A percentile compares a stretch with the other conserved stretches of the same genome.
These are phyloP conservation scores for Neurospora tetraspora DNA, from an alignment of 495 filamentous ascomycete genomes.

Conservation along the genomic window DNA sequence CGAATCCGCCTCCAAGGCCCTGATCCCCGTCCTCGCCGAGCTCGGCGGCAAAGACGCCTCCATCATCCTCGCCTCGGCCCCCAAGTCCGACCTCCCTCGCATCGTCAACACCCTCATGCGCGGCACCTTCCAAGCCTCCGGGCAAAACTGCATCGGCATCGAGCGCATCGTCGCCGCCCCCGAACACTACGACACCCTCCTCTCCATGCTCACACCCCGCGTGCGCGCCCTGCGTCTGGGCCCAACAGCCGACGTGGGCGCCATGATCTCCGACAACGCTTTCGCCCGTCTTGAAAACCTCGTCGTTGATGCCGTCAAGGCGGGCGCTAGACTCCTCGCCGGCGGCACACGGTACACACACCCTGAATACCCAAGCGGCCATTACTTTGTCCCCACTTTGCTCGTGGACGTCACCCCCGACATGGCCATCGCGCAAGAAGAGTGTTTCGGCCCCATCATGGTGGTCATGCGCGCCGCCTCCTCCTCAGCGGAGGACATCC, in stretches of 20 bases:
- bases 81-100: conserved; percentile 47
- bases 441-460: conserved; percentile 89
- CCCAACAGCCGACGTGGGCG: conserved; percentile 68
- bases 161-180: conserved; percentile 83
- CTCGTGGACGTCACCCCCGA: conserved; percentile 69
- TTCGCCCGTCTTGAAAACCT: conserved; percentile 63
- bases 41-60: conserved; percentile 93
- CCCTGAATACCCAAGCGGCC: conserved; percentile 59
- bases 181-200: conserved; percentile 58
- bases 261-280: conserved; percentile 68
- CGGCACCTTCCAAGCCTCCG: conserved; percentile 90
- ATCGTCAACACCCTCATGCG: conserved; percentile 78
- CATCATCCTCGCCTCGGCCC: conserved; percentile 76
- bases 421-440: conserved; percentile 81
- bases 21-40: conserved; percentile 80
- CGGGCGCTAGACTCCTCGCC: conserved; percentile 70
- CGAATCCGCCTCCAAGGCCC: conserved; percentile 66
- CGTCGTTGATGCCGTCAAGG: conserved; percentile 61
- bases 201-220: conserved; percentile 57
- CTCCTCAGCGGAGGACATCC: conserved; percentile 44
- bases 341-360: conserved; percentile 69
- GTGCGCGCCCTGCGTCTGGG: conserved; percentile 60
- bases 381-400: conserved; percentile 87
- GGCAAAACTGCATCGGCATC: conserved; percentile 96
- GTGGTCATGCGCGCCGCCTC: conserved; percentile 60